A percentile compares a stretch with the other conserved stretches of the same genome.
Evolutionary conservation across 2,329 filamentous ascomycete species (phyloP).

Genomic region (Cryphonectria carpinicola): DNA sequence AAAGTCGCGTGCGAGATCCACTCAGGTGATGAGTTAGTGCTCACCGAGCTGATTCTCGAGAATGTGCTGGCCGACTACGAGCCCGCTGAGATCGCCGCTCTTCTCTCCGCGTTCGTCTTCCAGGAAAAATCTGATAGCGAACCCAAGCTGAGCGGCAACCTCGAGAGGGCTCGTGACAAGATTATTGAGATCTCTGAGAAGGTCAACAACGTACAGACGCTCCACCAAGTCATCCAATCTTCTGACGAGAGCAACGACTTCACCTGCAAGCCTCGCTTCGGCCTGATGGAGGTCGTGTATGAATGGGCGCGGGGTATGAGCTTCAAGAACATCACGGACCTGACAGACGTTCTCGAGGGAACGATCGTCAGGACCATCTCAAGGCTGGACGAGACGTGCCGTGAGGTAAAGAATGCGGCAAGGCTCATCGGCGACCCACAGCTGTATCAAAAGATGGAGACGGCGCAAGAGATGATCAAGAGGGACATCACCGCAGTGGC

Average conservation of each 20-base stretch:
- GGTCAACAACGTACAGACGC: slow-evolving; percentile 85
- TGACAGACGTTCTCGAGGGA: slow-evolving; percentile 95
- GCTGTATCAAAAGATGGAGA: slow-evolving; percentile 95
- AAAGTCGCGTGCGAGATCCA: slow-evolving; percentile 99
- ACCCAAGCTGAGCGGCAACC: slow-evolving; percentile 78
- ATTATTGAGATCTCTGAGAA: slow-evolving; percentile 92
- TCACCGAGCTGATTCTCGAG: slow-evolving; percentile 94
- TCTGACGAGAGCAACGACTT: slow-evolving; percentile 93
- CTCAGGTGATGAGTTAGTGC: slow-evolving; percentile 91
- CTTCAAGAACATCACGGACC: slow-evolving; percentile 94
- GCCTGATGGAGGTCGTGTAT: slow-evolving; percentile 95
- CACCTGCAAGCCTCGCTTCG: slow-evolving; percentile 83
- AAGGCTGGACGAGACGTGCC: slow-evolving; percentile 89
- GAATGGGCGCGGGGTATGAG: slow-evolving; percentile 98
- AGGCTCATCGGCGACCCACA: slow-evolving; percentile 93
- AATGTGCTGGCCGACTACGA: slow-evolving; percentile 96
- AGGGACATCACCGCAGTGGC: slow-evolving; percentile 91
- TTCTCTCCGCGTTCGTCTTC: slow-evolving; percentile 94
- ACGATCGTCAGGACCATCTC: slow-evolving; percentile 97
- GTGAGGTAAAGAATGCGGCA: slow-evolving; percentile 96
- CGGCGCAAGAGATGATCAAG: slow-evolving; percentile 97
- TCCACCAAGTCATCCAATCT: slow-evolving; percentile 89
- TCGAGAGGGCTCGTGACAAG: slow-evolving; percentile 80
- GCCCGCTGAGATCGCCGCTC: slow-evolving; percentile 92
- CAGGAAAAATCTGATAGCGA: slow-evolving; percentile 90